Base-by-base conservation (phyloP, 148 eudicot genomes). In the Vaccinium vitisidaea region DNA sequence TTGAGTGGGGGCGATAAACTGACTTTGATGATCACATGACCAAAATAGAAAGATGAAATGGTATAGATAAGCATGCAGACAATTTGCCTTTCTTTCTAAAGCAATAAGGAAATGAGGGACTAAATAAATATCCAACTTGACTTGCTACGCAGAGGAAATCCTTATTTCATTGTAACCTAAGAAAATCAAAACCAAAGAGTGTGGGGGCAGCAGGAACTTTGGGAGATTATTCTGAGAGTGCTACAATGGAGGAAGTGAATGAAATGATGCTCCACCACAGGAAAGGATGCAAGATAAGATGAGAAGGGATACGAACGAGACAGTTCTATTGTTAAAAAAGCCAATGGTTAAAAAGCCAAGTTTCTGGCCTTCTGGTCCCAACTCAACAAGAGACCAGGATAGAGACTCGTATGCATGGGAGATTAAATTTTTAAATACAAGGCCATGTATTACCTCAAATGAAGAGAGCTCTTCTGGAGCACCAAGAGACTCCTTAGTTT, bases 401-500 rank as follows among this genome's bases (percentile, higher is more conserved):
- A 30, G 12, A 58, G 15, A 56, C 2, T 32, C 25, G 0, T 54
- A 70, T 19, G 70, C 12, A 8, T 77, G n/a, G 67, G 25, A 61
- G 67, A 61, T 61, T 6, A 8, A 12, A 65, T 65, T 63, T 65
- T 65, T 30, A 23, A 65, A 9, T 23, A 23, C 71, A 23, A 84
- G 70, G 65, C 59, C 48, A 70, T 6, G 18, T 8, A 67, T 53
- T 86, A 95, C 97, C 97, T 94, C 85, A 76, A 93, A 87, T 78
- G 86, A 70, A 79, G 91, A 89, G 84, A 95, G 98, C 90, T 95
- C 98, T 83, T 91, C 91, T 1, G 88, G 86, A 27, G 91, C 83
- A 56, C 95, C 92, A 84, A 95, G 93, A n/a, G 92, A 91, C 77
- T 92, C 93, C 89, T 95, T 95, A 36, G 98, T 92, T 53, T 90